Evolutionary conservation across 345 rosid species (phyloP), one percentile per base, ranked within the genome.

Genomic region (Murraya koenigii): DNA sequence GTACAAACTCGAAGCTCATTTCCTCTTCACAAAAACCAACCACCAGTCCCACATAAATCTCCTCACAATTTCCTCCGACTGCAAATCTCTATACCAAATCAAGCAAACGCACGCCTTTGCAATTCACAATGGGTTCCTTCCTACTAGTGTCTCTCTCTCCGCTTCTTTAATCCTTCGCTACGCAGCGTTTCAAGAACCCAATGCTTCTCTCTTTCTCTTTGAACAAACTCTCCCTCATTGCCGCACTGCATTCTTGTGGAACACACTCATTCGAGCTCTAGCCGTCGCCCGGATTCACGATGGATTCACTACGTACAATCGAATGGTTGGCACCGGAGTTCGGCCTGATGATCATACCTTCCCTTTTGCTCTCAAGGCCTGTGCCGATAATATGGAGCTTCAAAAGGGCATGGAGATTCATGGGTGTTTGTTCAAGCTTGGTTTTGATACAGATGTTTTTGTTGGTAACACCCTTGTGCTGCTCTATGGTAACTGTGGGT

Each of bases 341-440:
- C 68, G 82, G 70, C 89, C 85, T 1, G 89, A 88, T 75, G 89
- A 74, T 75, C 85, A 84, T 76, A 88, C 89, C 17, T 85, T 88
- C 76, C 87, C 91, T 69, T 83, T 83, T 38, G 81, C 83, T 7
- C 81, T 88, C 60, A 88, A 86, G 82, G 75, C 78, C 0, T 86
- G 88, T 75, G 85, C 89, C 19, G 84, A 85, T 77, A 22, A 38
- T 65, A 30, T 77, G 70, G 78, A 80, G 25, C 80, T 84, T 61
- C 80, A 73, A 56, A 88, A 90, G 49, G 97, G 97, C 7, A 73
- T 74, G 84, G 87, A 89, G 88, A 78, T 85, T 81, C 97, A 92
- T 74, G 94, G 89, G 56, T 80, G 71, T 26, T 82, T 87, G 74
- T 79, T 89, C 67, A 88, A 87, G 61, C 80, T 82, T 20, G 93